Base-by-base conservation (phyloP, 1,139 yeast species). In the Sugiyamaella japonica region DNA sequence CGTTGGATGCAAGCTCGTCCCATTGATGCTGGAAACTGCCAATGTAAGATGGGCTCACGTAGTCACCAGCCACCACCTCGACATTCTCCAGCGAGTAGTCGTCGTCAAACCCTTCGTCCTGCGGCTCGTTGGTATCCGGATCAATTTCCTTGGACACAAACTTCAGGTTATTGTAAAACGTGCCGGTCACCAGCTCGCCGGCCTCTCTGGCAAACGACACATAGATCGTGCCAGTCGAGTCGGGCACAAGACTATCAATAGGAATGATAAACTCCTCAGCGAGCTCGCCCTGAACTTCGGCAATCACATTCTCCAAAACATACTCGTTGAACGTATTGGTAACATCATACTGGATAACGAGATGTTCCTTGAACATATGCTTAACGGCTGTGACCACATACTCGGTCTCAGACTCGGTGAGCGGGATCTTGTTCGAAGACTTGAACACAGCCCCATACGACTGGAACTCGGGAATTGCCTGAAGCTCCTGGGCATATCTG, bases 361-460 rank as follows among this genome's bases (percentile, higher is more conserved):
- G 75, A 70, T 89, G 87, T 41, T 82, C 80, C 53, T 81, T 73
- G 73, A 87, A 93, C 57, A 90, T 75, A 71, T 91, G 98, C 71
- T 89, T 90, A 55, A 88, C 79, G 36, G 88, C 93, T 53, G 80
- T 80, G 53, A 95, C 96, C 51, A 89, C 93, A 70, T 90, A 90
- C 73, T 93, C 99, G 61, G 95, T 90, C 69, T 91, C 99, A 59
- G 82, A 80, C 70, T 93, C 99, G 34, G 99, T 91, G 66, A 93
- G 81, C 63, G 86, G 83, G 55, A 83, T 76, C 53, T 82, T 79
- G 48, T 75, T 71, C 1, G 96, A 85, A 8, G 93, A 82, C 73
- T 87, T 89, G 62, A 90, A 76, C 61, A 91, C 77, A 51, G 79
- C 72, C 58, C 99, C 99, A 66, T 84, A 90, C 1, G 73, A 73